Percentiles rank a stretch among this genome's conserved stretches.
phyloP scores from a whole-genome alignment of 164 flowering plant species.

The Stephania cephalantha region DNA sequence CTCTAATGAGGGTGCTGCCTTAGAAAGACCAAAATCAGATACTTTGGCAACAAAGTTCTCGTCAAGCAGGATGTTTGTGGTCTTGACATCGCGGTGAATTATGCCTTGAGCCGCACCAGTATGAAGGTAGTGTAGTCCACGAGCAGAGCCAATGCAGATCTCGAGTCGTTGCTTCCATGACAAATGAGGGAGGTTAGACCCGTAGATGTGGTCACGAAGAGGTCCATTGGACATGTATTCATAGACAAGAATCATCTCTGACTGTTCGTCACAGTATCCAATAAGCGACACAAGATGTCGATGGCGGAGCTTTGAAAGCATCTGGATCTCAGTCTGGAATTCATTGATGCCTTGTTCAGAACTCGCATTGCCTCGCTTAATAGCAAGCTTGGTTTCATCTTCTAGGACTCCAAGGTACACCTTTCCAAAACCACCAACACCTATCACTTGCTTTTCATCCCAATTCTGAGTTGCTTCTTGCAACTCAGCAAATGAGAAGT shows the following conservation, averaged over 20 bases:
- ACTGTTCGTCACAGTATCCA: constrained; percentile 74
- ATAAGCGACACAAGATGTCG: constrained; percentile 78
- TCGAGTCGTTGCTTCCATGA: constrained; percentile 80
- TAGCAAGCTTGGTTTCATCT: constrained; percentile 64
- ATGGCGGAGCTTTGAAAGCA: constrained; percentile 84
- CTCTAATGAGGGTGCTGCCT: constrained; percentile 56
- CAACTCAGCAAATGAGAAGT: constrained; percentile 53
- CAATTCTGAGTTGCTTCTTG: constrained; percentile 60
- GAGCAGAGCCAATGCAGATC: constrained; percentile 79
- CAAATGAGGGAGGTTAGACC: constrained; percentile 43
- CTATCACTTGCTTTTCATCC: constrained; percentile 66
- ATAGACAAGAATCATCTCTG: constrained; percentile 87
- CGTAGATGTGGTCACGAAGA: constrained; percentile 71
- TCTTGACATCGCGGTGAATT: constrained; percentile 89
- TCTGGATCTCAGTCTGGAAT: constrained; percentile 74
- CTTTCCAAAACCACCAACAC: constrained; percentile 95
- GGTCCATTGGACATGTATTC: constrained; percentile 93
- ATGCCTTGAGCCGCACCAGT: constrained; percentile 83
- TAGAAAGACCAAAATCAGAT: constrained; percentile 81
- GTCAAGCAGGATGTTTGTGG: constrained; percentile 83
- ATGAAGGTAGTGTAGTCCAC: constrained; percentile 90
- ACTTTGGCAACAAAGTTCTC: constrained; percentile 76
- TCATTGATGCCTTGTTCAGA: constrained; percentile 84
- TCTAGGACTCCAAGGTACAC: constrained; percentile 64
- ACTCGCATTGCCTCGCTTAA: constrained; percentile 64